Evolutionary conservation across 2,329 filamentous ascomycete species (phyloP), one percentile per base, ranked within the genome.

Genomic region (Pyricularia sp.): DNA sequence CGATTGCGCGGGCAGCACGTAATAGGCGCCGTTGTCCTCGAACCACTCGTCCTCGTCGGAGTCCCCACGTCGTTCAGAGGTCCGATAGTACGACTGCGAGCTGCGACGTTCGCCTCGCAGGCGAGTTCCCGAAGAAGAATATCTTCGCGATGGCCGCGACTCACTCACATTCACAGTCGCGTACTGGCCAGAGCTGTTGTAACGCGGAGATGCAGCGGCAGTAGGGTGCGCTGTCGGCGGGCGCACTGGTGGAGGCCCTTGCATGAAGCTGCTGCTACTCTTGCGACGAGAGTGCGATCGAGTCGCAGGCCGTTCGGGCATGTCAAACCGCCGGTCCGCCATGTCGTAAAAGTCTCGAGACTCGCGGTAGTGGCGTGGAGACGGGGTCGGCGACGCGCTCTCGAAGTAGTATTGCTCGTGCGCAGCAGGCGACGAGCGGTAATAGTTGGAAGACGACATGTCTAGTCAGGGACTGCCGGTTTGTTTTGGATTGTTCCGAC

Each of bases 131-230:
- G 81, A 78, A 76, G 79, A 83, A 78, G 80, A 83, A 79, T 79
- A 76, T 79, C 84, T 84, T 75, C 79, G 79, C 76, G 78, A 75
- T 78, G 78, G 78, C 78, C 79, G 78, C 80, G 79, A 76, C 76
- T 78, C 78, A 88, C 86, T 88, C 86, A 88, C 86, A 87, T 88
- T 86, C 81, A 84, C 85, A 80, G 86, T 87, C 80, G 84, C 85
- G 82, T 88, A 88, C 76, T 86, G 81, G 78, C 86, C 86, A 76
- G 82, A 83, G 82, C 85, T 88, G 77, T 84, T 87, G 81, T 86
- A 88, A 74, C 86, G 84, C 71, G 86, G 86, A 71, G 86, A 88
- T 76, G 86, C 30, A 36, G 31, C 64, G 31, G 31, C 64, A 17
- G 64, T 23, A 7, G 26, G 26, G 6, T 65, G 64, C 14, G 64